These are phyloP conservation scores for Calonectria multiphialidica DNA, from an alignment of 2,329 filamentous ascomycete genomes.

Conservation along the genomic window DNA sequence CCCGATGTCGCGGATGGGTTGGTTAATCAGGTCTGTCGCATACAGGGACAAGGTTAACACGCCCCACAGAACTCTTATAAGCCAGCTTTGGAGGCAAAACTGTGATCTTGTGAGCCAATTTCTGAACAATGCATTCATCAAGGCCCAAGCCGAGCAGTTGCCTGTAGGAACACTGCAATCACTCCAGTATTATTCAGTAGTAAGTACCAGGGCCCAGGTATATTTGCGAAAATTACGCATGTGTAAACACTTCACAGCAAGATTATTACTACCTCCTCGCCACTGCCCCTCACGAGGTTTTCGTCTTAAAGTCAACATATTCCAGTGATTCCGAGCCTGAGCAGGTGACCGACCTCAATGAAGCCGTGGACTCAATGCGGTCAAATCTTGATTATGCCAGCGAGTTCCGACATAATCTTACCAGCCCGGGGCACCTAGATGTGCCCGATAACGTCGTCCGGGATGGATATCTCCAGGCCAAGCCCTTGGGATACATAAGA, in stretches of 20 bases:
- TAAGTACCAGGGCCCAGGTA: not conserved
- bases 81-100: not conserved
- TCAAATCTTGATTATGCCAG: not conserved
- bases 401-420: not conserved
- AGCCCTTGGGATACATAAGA: not conserved
- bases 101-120: not conserved
- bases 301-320: not conserved
- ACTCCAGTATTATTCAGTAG: not conserved
- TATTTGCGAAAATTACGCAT: no score
- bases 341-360: not conserved
- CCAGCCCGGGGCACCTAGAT: not conserved
- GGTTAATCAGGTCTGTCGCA: accelerated
- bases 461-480: not conserved
- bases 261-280: not conserved
- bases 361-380: not conserved
- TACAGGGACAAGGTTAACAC: not conserved
- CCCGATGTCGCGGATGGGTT: not conserved
- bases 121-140: not conserved
- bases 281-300: not conserved
- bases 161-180: not conserved
- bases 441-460: not conserved
- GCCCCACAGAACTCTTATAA: not conserved
- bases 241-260: not conserved
- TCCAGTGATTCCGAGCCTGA: not conserved
- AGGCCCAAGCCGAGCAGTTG: not conserved